phyloP scores from a whole-genome alignment of 2,329 filamentous ascomycete species.

The Fusarium verrucosum region DNA sequence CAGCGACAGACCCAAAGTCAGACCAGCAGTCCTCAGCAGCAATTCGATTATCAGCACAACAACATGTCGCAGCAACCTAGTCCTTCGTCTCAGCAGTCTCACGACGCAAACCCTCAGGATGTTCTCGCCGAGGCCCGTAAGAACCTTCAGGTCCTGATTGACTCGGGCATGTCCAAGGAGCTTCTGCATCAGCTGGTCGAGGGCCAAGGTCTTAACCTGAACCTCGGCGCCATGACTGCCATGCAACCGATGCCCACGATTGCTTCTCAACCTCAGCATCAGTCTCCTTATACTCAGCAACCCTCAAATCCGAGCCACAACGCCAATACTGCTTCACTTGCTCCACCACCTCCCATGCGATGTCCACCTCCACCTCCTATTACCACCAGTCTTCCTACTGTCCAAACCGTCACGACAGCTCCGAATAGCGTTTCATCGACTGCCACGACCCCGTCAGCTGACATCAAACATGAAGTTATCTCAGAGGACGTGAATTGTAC shows the following conservation, averaged over 20 bases:
- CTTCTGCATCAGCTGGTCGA: conserved; percentile 55
- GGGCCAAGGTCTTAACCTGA: conserved; percentile 48
- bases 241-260: conserved; percentile 25
- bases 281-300: conserved; percentile 29
- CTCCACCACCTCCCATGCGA: conserved; percentile 47
- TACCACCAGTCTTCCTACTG: conserved; percentile 32
- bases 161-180: conserved; percentile 57
- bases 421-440: conserved; percentile 35
- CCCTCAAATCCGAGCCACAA: conserved; percentile 34
- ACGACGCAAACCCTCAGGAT: conserved; percentile 53
- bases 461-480: conserved; percentile 46
- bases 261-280: conserved; percentile 32
- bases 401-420: conserved; percentile 33
- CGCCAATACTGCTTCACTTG: conserved; percentile 34
- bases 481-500: conserved; percentile 44
- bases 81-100: conserved; percentile 42
- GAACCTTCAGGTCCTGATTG: conserved; percentile 58
- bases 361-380: conserved; percentile 47
- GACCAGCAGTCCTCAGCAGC: conserved; percentile 43
- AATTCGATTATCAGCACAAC: conserved; percentile 36
- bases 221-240: conserved; percentile 24
- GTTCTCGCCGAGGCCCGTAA: conserved; percentile 57
- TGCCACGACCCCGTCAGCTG: conserved; percentile 37
- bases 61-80: conserved; percentile 41
- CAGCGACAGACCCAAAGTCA: conserved; percentile 25